These are phyloP conservation scores for Nothophytophthora sp. DNA, from an alignment of 352 stramenopile species.

Conservation along the genomic window DNA sequence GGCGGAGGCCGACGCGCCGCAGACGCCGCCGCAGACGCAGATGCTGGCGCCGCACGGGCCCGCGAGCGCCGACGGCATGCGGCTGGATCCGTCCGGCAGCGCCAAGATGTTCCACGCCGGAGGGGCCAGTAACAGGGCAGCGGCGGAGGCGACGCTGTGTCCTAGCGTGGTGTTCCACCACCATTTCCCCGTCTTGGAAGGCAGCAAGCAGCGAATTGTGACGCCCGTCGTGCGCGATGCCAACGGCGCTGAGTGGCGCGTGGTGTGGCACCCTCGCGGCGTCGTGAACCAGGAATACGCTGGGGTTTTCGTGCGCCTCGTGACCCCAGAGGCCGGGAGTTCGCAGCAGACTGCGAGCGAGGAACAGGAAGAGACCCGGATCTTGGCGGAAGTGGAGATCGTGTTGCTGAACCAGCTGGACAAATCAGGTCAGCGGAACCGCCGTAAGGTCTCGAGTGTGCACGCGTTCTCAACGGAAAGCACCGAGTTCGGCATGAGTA, in stretches of 20 bases:
- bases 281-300: conserved; percentile 43
- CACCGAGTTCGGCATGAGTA: conserved; percentile 54
- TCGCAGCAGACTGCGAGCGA: too few species aligned
- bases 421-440: conserved; percentile 7
- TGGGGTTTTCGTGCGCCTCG: conserved; percentile 65
- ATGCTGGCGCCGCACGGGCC: not conserved
- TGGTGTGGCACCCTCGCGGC: conserved; percentile 68
- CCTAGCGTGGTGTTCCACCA: conserved; percentile 32
- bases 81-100: conserved; percentile 21
- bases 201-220: conserved; percentile 26
- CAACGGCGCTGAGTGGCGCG: conserved; percentile 46
- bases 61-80: not conserved
- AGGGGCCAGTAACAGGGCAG: not conserved
- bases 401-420: conserved; percentile 40
- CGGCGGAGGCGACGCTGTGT: not conserved
- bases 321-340: conserved; percentile 8
- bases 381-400: conserved; percentile 41
- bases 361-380: not conserved
- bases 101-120: conserved; percentile 23
- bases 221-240: conserved; percentile 40
- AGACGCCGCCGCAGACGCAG: conserved; percentile 8
- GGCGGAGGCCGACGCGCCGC: conserved; percentile 8
- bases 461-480: conserved; percentile 53
- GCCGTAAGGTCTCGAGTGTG: conserved; percentile 41
- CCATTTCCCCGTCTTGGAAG: conserved; percentile 44